A percentile compares a stretch with the other conserved stretches of the same genome.
phyloP scores from a whole-genome alignment of 495 filamentous ascomycete species.

The Mycothermus thermophilus region DNA sequence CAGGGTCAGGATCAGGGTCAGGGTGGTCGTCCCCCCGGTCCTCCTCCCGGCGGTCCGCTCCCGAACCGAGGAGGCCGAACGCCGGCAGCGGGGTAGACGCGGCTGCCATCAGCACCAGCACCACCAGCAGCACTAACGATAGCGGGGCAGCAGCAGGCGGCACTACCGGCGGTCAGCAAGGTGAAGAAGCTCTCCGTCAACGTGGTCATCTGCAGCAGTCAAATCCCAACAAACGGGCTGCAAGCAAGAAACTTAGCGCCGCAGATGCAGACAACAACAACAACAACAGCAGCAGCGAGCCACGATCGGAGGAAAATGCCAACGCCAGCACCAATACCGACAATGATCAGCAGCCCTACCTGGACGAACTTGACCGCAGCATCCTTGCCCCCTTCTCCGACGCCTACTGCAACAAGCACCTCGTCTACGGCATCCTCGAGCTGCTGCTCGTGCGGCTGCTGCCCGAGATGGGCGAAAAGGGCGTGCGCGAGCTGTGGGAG shows the following conservation, averaged over 20 bases:
- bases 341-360: slow-evolving; percentile 24
- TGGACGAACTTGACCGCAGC: slow-evolving; percentile 35
- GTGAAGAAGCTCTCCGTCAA: too few species aligned
- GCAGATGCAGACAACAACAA: background rate
- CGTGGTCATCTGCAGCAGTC: too few species aligned
- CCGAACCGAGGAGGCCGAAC: slow-evolving; percentile 7
- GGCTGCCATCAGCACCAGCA: too few species aligned
- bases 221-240: too few species aligned
- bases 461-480: slow-evolving; percentile 69
- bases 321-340: slow-evolving; percentile 5
- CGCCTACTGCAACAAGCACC: slow-evolving; percentile 78
- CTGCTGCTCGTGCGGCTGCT: slow-evolving; percentile 61
- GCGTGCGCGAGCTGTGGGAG: slow-evolving; percentile 56
- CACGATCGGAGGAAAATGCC: background rate
- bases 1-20: slow-evolving; percentile 4
- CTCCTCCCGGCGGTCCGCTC: slow-evolving; percentile 8
- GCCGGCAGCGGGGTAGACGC: too few species aligned
- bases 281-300: background rate
- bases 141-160: too few species aligned
- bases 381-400: slow-evolving; percentile 65
- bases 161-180: slow-evolving; percentile 9
- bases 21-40: background rate
- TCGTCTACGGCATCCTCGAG: slow-evolving; percentile 68
- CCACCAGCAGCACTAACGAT: too few species aligned
- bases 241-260: too few species aligned